These are phyloP conservation scores for Cyclaneusma minus DNA, from an alignment of 2,329 filamentous ascomycete genomes.

Conservation along the genomic window DNA sequence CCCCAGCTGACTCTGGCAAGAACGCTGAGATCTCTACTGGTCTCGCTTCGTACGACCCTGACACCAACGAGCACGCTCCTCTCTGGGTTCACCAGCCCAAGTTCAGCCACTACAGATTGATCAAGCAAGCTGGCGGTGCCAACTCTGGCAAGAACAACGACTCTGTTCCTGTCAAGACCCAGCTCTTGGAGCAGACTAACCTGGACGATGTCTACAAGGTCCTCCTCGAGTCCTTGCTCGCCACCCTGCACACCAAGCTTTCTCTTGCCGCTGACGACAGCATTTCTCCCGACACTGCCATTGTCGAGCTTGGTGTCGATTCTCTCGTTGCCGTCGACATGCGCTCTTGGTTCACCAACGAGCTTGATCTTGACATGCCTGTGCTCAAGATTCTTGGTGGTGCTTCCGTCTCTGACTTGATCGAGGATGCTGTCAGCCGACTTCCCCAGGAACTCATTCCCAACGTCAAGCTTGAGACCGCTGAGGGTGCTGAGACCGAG, in stretches of 20 bases:
- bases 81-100: slow-evolving; percentile 1
- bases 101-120: slow-evolving; percentile 4
- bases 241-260: slow-evolving; percentile 14
- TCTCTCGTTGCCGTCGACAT: slow-evolving; percentile 9
- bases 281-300: slow-evolving; percentile 5
- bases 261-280: too few relatives aligned
- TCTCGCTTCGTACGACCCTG: slow-evolving; percentile 4
- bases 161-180: not conserved
- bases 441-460: slow-evolving; percentile 2
- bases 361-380: slow-evolving; percentile 17
- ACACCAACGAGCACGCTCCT: not conserved
- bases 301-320: slow-evolving; percentile 21
- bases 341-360: slow-evolving; percentile 31
- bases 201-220: slow-evolving; percentile 6
- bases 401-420: slow-evolving; percentile 4
- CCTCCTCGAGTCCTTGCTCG: slow-evolving; percentile 16
- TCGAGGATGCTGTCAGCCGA: slow-evolving; percentile 5
- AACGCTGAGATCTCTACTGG: slow-evolving; percentile 14
- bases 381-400: slow-evolving; percentile 9
- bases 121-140: too few relatives aligned
- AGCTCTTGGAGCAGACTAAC: not conserved
- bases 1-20: slow-evolving; percentile 12
- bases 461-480: too few relatives aligned
- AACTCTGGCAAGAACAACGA: too few relatives aligned
- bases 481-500: too few relatives aligned